Base-by-base conservation (phyloP, 2,329 filamentous ascomycete species). In the Hyphodiscus sp. region DNA sequence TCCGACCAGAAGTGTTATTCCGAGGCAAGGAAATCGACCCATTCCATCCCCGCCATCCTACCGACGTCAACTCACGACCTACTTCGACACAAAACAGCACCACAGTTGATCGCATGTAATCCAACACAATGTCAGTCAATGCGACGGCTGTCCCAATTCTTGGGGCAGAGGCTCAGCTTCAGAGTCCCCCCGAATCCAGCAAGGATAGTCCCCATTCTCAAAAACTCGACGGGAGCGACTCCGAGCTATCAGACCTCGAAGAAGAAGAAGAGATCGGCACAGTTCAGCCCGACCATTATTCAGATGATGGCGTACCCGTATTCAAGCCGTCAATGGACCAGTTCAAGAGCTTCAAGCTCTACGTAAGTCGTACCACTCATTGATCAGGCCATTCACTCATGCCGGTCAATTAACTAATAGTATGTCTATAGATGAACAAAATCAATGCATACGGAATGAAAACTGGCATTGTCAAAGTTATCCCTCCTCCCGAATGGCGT, bases 261-360 rank as follows among this genome's bases (percentile, higher is more conserved):
- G 57, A 67, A 4, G 58, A 62, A 9, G 79, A 82, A 46, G 86
- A 90, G 62, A 85, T 88, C 63, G 87, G 87, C 61, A 88, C 94
- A 51, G 80, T 95, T 51, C 76, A 85, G 46, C 92, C 92, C 1
- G 89, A 91, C 67, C 86, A 96, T 70, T 96, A 89, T 76, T 95
- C 90, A 65, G 67, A 70, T 43, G 73, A 89, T 67, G 91, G 91
- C 58, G 87, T 99, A 38, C 92, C 94, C 9, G 87, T 99, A 56
- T 99, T 99, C 73, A 92, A 86, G 71, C 94, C 94, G 71, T 92
- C 87, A 55, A 95, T 96, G 89, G 81, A 87, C 58, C 91, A 99
- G 72, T 97, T 97, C 73, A 85, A 84, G 66, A 89, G 94, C 72
- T 99, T 99, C 71, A 87, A 92, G 73, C 83, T 82, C 68, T 97